Percentiles rank a stretch among this genome's conserved stretches.
Evolutionary conservation across 2,329 filamentous ascomycete species (phyloP).

Genomic region (Didymella pomorum): DNA sequence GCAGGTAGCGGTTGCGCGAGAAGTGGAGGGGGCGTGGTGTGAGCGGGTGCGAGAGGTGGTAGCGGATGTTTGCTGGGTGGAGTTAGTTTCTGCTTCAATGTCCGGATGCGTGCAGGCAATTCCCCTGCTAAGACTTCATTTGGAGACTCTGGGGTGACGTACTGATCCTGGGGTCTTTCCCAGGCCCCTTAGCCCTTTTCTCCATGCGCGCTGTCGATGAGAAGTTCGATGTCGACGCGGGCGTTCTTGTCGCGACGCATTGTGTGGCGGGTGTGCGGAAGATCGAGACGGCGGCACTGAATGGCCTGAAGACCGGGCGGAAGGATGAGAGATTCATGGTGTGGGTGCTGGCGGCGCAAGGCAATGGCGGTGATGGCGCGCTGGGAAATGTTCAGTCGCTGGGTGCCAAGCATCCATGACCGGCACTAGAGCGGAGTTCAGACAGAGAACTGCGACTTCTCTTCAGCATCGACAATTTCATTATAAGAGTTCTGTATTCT

Average conservation of each 20-base stretch:
- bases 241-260: slow-evolving; percentile 26
- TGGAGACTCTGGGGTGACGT: too few species aligned
- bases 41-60: slow-evolving; percentile 72
- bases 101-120: neutral
- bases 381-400: slow-evolving; percentile 16
- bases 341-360: slow-evolving; percentile 9
- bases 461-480: neutral
- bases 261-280: slow-evolving; percentile 25
- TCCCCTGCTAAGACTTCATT: too few species aligned
- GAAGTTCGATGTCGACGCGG: slow-evolving; percentile 34
- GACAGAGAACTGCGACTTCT: neutral
- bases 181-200: slow-evolving; percentile 36
- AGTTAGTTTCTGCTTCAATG: slow-evolving; percentile 5
- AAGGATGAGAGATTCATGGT: slow-evolving; percentile 42
- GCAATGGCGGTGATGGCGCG: slow-evolving; percentile 15
- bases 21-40: slow-evolving; percentile 84
- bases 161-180: slow-evolving; percentile 46
- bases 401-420: slow-evolving; percentile 8
- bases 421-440: slow-evolving; percentile 16
- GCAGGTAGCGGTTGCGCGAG: slow-evolving; percentile 83
- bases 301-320: slow-evolving; percentile 34
- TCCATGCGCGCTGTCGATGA: slow-evolving; percentile 41
- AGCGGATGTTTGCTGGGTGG: slow-evolving; percentile 67
- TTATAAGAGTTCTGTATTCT: too few species aligned
- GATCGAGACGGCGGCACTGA: slow-evolving; percentile 17